Conservation (phyloP, 1,139 yeast genomes). For the Magnusiomyces clavatus region DNA sequence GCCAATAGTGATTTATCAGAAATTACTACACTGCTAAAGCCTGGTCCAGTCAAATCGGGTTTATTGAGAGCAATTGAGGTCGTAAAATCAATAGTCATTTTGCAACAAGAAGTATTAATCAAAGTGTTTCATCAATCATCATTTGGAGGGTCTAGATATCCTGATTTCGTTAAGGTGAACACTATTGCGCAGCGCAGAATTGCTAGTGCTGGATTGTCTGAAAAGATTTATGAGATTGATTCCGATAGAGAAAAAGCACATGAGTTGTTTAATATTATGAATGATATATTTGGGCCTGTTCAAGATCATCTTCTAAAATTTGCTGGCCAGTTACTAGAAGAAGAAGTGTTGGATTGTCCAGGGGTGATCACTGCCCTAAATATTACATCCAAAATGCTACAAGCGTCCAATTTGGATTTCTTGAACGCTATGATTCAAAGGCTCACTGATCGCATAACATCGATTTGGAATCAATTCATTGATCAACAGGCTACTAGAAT, state of each 20-base stretch:
- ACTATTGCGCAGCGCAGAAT: slow-evolving; percentile 32
- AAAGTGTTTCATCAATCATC: slow-evolving; percentile 61
- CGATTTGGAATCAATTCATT: slow-evolving; percentile 54
- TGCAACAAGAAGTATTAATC: slow-evolving; percentile 60
- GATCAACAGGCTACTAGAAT: slow-evolving; percentile 47
- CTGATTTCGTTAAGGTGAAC: slow-evolving; percentile 39
- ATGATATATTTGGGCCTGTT: slow-evolving; percentile 48
- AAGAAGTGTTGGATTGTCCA: slow-evolving; percentile 38
- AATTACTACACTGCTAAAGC: slow-evolving; percentile 9
- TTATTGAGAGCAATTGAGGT: slow-evolving; percentile 27
- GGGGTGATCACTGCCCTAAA: slow-evolving; percentile 39
- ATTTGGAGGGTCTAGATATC: slow-evolving; percentile 40
- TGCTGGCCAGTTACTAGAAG: slow-evolving; percentile 30
- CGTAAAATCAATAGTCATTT: slow-evolving; percentile 39
- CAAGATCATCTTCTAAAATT: slow-evolving; percentile 39
- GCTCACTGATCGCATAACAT: slow-evolving; percentile 44
- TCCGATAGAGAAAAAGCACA: slow-evolving; percentile 49
- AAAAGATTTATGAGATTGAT: slow-evolving; percentile 36
- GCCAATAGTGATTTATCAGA: slow-evolving; percentile 1
- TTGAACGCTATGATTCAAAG: slow-evolving; percentile 47
- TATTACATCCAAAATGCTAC: slow-evolving; percentile 31
- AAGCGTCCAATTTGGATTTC: slow-evolving; percentile 60
- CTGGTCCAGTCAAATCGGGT: slow-evolving; percentile 10
- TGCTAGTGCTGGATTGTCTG: slow-evolving; percentile 26
- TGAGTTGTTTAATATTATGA: slow-evolving; percentile 46